Conservation (phyloP, 345 rosid species). For the Eucalyptus coolabah region DNA sequence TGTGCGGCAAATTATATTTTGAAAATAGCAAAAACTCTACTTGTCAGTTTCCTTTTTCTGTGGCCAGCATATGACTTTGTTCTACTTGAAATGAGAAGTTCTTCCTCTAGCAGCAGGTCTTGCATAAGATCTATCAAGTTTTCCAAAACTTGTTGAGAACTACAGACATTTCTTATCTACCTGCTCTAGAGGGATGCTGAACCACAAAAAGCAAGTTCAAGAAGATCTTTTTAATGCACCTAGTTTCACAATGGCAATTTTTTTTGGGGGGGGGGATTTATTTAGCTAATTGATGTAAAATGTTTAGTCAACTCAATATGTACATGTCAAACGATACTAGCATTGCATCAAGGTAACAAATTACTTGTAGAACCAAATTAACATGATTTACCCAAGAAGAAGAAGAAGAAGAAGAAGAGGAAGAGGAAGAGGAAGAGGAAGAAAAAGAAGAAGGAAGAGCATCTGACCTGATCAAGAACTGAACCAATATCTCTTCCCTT, state of each 20-base stretch:
- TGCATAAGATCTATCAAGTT: background rate
- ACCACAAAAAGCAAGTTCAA: background rate
- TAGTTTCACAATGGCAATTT: background rate
- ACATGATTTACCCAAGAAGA: background rate
- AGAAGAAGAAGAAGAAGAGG: background rate
- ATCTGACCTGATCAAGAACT: conserved; percentile 89
- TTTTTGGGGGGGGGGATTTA: background rate
- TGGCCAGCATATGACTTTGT: background rate
- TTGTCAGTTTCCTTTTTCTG: background rate
- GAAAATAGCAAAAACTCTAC: background rate
- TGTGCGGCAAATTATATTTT: background rate
- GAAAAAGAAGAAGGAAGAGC: background rate
- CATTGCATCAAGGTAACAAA: background rate
- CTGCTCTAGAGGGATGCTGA: background rate
- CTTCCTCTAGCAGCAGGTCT: background rate
- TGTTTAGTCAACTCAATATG: background rate
- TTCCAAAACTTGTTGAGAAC: background rate
- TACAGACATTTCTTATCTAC: background rate
- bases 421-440: background rate
- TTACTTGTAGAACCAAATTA: background rate
- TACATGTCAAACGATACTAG: background rate
- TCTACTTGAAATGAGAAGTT: background rate
- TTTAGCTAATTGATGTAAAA: background rate
- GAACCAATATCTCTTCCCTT: conserved; percentile 85
- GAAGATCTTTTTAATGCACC: background rate